Percentiles rank a stretch among this genome's conserved stretches.
phyloP scores from a whole-genome alignment of 495 filamentous ascomycete genomes.

The Penicillium canescens region DNA sequence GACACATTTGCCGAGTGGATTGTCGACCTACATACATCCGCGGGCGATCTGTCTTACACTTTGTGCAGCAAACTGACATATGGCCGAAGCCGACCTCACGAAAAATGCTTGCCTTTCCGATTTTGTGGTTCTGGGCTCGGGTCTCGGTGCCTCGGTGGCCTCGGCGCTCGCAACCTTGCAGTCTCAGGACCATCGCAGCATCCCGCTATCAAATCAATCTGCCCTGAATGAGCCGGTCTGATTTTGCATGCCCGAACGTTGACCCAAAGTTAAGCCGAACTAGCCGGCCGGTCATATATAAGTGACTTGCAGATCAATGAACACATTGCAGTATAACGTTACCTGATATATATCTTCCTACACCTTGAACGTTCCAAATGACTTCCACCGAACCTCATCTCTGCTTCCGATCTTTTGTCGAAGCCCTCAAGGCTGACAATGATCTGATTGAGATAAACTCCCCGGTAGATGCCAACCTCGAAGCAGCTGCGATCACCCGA shows the following conservation, averaged over 20 bases:
- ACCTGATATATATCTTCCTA: neutral
- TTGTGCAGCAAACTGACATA: too few species aligned
- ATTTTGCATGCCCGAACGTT: neutral
- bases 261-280: neutral
- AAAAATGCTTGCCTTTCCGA: too few species aligned
- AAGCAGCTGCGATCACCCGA: constrained; percentile 38
- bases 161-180: constrained; percentile 7
- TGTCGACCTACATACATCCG: too few species aligned
- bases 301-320: neutral
- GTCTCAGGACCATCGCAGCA: neutral
- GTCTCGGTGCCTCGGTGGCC: neutral
- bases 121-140: neutral
- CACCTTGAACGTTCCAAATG: constrained; percentile 5
- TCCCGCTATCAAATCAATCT: neutral
- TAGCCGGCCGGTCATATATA: neutral
- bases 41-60: too few species aligned
- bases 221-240: neutral
- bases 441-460: constrained; percentile 39
- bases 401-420: constrained; percentile 38
- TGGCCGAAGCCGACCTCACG: too few species aligned
- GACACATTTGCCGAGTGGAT: neutral
- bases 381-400: constrained; percentile 19
- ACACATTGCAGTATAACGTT: neutral
- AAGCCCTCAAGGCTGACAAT: constrained; percentile 32
- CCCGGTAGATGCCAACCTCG: constrained; percentile 37